Conservation (phyloP, 2,329 filamentous ascomycete species). For the Apiospora aurea region DNA sequence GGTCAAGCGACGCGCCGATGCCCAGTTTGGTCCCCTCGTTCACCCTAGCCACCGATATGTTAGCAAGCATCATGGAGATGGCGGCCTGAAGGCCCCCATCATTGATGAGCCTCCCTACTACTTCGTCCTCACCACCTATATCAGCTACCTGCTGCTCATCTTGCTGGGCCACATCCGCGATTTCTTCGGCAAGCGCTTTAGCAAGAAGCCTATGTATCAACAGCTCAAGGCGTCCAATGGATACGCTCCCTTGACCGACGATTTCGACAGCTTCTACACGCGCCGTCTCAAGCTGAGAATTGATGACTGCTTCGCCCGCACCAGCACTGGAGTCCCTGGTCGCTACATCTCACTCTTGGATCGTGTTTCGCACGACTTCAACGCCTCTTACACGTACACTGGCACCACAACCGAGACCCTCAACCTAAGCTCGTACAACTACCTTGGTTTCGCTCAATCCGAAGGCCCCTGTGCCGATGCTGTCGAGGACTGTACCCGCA, state of each 20-base stretch:
- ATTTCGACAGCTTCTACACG: constrained; percentile 99
- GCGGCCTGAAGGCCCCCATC: constrained; percentile 78
- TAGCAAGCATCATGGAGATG: constrained; percentile 82
- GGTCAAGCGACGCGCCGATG: constrained; percentile 77
- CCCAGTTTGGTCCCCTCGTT: constrained; percentile 88
- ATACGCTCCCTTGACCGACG: constrained; percentile 93
- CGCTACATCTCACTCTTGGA: constrained; percentile 93
- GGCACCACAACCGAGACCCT: constrained; percentile 93
- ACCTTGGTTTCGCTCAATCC: constrained; percentile 96
- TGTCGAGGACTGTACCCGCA: constrained; percentile 83
- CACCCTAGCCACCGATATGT: constrained; percentile 85
- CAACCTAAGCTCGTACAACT: constrained; percentile 99
- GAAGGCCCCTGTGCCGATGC: constrained; percentile 95
- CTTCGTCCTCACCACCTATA: constrained; percentile 96
- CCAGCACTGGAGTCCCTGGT: constrained; percentile 91
- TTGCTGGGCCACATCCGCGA: constrained; percentile 94
- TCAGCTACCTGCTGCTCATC: constrained; percentile 96
- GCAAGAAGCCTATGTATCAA: constrained; percentile 80
- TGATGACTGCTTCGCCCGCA: constrained; percentile 94
- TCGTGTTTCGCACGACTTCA: constrained; percentile 89
- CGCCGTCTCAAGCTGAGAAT: constrained; percentile 91
- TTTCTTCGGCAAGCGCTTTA: constrained; percentile 97
- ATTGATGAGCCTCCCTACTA: constrained; percentile 97
- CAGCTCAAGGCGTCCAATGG: constrained; percentile 84
- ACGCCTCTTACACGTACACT: constrained; percentile 86